Conservation (phyloP, 371 early-diverging fungal species). For the Mortierella sp. region DNA sequence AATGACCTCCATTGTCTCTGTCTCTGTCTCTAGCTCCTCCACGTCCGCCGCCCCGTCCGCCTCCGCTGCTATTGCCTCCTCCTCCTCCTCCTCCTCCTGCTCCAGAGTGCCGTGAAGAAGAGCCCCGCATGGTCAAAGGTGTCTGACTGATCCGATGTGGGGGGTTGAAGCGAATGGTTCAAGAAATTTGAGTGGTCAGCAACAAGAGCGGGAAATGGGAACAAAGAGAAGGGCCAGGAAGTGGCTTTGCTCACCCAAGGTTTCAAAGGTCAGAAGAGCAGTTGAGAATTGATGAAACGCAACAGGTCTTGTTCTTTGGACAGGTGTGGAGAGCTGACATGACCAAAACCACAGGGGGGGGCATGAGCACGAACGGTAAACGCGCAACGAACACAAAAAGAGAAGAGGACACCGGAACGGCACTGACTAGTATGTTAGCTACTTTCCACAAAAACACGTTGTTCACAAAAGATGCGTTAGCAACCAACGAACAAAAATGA, state of each 20-base stretch:
- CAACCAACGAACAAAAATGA: not conserved
- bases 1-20: not conserved
- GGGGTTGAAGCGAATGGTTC: not conserved
- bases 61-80: constrained; percentile 9
- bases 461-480: not conserved
- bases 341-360: too few species aligned
- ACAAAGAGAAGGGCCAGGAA: too few species aligned
- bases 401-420: too few species aligned
- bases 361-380: too few species aligned
- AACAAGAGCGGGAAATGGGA: not conserved
- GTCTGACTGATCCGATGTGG: not conserved
- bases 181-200: not conserved
- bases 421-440: too few species aligned
- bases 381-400: too few species aligned
- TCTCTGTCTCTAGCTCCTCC: constrained; percentile 6
- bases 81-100: constrained; percentile 18
- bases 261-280: too few species aligned
- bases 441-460: too few species aligned
- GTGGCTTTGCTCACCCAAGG: too few species aligned
- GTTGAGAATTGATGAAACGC: too few species aligned
- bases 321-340: too few species aligned
- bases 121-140: constrained; percentile 31
- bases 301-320: too few species aligned
- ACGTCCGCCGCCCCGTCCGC: not conserved
- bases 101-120: constrained; percentile 31